Conservation (phyloP, 805 yeast genomes). For the Soucietia sequanensis region DNA sequence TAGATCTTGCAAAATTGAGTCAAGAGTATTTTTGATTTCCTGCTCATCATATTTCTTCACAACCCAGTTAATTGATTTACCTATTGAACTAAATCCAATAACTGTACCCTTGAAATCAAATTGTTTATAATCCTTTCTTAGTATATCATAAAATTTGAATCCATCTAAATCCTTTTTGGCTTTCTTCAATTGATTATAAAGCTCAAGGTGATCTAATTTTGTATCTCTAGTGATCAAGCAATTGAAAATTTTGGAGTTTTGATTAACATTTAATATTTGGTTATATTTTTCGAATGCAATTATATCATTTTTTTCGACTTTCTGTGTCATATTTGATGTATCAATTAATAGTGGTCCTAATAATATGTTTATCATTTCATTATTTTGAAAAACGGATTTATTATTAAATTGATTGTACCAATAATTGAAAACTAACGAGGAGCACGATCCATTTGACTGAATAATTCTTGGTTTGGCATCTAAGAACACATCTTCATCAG, state of each 20-base stretch:
- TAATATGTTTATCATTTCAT: slow-evolving; percentile 45
- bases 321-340: slow-evolving; percentile 63
- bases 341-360: slow-evolving; percentile 75
- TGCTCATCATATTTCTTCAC: slow-evolving; percentile 18
- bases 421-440: slow-evolving; percentile 66
- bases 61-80: slow-evolving; percentile 61
- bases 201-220: slow-evolving; percentile 1
- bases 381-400: slow-evolving; percentile 13
- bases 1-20: slow-evolving; percentile 15
- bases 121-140: slow-evolving; percentile 83
- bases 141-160: slow-evolving; percentile 56
- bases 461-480: slow-evolving; percentile 64
- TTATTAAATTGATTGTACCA: slow-evolving; percentile 40
- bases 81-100: slow-evolving; percentile 78
- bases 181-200: slow-evolving; percentile 26
- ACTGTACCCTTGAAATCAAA: slow-evolving; percentile 39
- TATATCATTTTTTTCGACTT: slow-evolving; percentile 61
- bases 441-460: slow-evolving; percentile 70
- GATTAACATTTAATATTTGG: slow-evolving; percentile 10
- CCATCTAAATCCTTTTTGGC: slow-evolving; percentile 67
- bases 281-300: slow-evolving; percentile 42
- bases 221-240: background rate
- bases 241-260: background rate
- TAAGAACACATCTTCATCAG: slow-evolving; percentile 54
- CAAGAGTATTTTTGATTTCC: slow-evolving; percentile 23